phyloP scores from a whole-genome alignment of 1,284 basidiomycete species.

The Moniliophthora roreri region DNA sequence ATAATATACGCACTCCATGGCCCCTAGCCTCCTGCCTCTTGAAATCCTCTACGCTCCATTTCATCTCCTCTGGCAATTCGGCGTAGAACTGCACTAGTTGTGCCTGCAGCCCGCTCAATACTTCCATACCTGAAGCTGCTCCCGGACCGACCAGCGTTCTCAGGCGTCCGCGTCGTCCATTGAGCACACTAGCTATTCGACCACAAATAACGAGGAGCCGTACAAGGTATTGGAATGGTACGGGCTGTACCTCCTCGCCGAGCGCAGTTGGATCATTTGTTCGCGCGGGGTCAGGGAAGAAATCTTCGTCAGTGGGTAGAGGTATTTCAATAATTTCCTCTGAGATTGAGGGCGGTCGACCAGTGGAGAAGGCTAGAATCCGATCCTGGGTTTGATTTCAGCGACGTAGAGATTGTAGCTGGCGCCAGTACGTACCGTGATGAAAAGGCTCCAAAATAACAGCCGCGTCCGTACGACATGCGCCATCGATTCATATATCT shows the following conservation, averaged over 20 bases:
- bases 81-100: conserved; percentile 36
- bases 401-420: background rate
- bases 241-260: conserved; percentile 28
- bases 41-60: conserved; percentile 39
- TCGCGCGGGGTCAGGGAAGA: conserved; percentile 32
- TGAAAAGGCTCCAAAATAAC: conserved; percentile 37
- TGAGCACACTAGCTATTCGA: conserved; percentile 34
- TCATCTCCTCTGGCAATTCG: conserved; percentile 31
- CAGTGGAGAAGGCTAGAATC: conserved; percentile 35
- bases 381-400: conserved; percentile 26
- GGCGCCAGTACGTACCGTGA: conserved; percentile 22
- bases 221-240: conserved; percentile 36
- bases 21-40: conserved; percentile 34
- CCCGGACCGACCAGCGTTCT: conserved; percentile 31
- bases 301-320: conserved; percentile 35
- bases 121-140: conserved; percentile 24
- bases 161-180: conserved; percentile 34
- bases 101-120: conserved; percentile 33
- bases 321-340: conserved; percentile 42
- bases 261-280: conserved; percentile 18
- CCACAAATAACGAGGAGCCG: conserved; percentile 41
- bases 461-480: conserved; percentile 34
- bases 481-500: conserved; percentile 36
- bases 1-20: conserved; percentile 27
- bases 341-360: conserved; percentile 31